Evolutionary conservation across 768 basidiomycete species (phyloP), one percentile per base, ranked within the genome.

Genomic region (Podaxis mareebaensis): DNA sequence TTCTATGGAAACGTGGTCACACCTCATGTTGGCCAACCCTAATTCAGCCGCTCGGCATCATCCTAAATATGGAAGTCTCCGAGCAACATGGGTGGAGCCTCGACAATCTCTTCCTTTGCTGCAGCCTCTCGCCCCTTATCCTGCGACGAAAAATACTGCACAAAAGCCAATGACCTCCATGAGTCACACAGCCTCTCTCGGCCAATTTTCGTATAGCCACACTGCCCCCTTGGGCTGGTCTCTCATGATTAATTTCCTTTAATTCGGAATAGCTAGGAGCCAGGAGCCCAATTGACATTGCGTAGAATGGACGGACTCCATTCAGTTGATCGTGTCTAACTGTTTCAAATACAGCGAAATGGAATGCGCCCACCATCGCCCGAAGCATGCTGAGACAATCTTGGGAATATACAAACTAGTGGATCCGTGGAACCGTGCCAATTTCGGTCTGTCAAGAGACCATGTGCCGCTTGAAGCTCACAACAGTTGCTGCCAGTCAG

Each of bases 401-500:
- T 39, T 39, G 38, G 54, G 30, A 40, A 22, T 39, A 30, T 10
- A 39, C 44, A 46, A 3, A 22, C n/a, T 17, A 20, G 24, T 20
- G 54, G 39, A 30, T n/a, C 54, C 39, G 54, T 56, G 22, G 39
- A 22, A 38, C 24, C 20, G 28, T 33, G 58, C 10, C 30, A 49
- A 10, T 20, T 46, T 26, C 36, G 38, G n/a, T 12, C 6, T 38
- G 58, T 49, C 58, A 59, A 49, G 39, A 33, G 11, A 22, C 54
- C 38, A 40, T 56, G 54, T 40, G 38, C n/a, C 24, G n/a, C 38
- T 48, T 55, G 52, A 46, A 42, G 51, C 30, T 12, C 38, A 30
- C 53, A 62, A 55, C 61, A 48, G 28, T 62, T 62, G 61, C 40
- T 62, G 53, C 53, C 61, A 62, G 53, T 62, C 53, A 55, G 13